Conservation (phyloP, 2,329 filamentous ascomycete species). For the Colletotrichum noveboracense region DNA sequence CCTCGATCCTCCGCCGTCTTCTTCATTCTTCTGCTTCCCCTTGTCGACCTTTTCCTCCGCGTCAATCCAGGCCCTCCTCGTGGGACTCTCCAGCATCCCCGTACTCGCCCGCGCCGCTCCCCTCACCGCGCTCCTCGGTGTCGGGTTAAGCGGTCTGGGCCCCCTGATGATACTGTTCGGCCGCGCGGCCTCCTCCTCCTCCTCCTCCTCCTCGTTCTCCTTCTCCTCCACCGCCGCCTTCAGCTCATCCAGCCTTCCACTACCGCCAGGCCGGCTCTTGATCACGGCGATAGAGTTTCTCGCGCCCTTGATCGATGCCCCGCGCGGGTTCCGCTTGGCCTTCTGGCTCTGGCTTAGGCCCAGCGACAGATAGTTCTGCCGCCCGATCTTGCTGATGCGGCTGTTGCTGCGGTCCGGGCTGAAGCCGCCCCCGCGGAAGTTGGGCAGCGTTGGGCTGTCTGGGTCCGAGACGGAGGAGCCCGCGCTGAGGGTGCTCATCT, state of each 20-base stretch:
- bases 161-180: background rate
- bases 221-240: constrained; percentile 10
- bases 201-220: background rate
- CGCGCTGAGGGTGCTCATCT: constrained; percentile 49
- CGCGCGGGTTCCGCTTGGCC: background rate
- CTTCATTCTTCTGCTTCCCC: constrained; percentile 19
- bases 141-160: background rate
- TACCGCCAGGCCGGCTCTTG: background rate
- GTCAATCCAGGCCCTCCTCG: background rate
- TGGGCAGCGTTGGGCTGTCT: constrained; percentile 44
- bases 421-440: constrained; percentile 42
- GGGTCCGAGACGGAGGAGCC: constrained; percentile 40
- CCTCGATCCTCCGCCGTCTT: constrained; percentile 40
- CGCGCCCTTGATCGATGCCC: background rate
- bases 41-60: background rate
- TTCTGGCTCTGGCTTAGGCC: constrained; percentile 29
- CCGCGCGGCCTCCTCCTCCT: constrained; percentile 1
- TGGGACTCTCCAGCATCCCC: background rate
- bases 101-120: background rate
- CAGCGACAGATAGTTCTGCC: constrained; percentile 47
- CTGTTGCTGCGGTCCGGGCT: constrained; percentile 38
- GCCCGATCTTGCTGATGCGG: constrained; percentile 36
- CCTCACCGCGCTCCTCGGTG: constrained; percentile 3
- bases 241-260: background rate
- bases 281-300: constrained; percentile 8